These are phyloP conservation scores for Yamadazyma epiphylla DNA, from an alignment of 1,139 yeast species.

Conservation along the genomic window DNA sequence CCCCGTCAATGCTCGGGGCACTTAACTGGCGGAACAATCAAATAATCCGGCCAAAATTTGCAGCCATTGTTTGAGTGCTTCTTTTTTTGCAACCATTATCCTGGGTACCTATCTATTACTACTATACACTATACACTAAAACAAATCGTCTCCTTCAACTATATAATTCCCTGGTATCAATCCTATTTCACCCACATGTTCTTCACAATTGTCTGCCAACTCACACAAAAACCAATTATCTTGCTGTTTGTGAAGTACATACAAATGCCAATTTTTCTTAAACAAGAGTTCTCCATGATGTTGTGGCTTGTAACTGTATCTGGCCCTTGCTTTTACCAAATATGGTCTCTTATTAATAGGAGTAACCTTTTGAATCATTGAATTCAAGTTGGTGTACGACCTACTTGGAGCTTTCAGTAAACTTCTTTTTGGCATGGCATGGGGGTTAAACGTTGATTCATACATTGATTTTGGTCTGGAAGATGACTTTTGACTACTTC, in stretches of 20 bases:
- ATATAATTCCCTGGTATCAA: constrained; percentile 80
- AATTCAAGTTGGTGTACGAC: constrained; percentile 29
- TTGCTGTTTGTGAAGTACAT: constrained; percentile 70
- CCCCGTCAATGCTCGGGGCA: too few species aligned
- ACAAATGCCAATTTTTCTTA: constrained; percentile 69
- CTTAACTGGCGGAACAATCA: too few species aligned
- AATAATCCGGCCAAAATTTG: too few species aligned
- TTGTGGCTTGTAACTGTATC: constrained; percentile 69
- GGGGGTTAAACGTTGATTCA: constrained; percentile 8
- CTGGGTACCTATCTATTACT: too few species aligned
- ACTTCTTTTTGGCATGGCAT: constrained; percentile 12
- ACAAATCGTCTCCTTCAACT: constrained; percentile 25
- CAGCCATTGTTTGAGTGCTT: too few species aligned
- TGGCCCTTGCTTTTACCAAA: constrained; percentile 59
- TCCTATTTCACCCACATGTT: constrained; percentile 50
- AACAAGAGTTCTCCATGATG: constrained; percentile 78
- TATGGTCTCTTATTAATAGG: constrained; percentile 49
- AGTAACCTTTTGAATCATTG: constrained; percentile 25
- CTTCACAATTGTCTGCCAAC: constrained; percentile 51
- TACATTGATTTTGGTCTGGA: constrained; percentile 44
- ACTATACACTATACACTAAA: constrained; percentile 11
- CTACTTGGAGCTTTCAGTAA: constrained; percentile 28
- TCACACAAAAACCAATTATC: constrained; percentile 93
- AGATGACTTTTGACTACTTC: constrained; percentile 3
- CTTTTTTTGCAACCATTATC: too few species aligned